phyloP scores from a whole-genome alignment of 495 filamentous ascomycete species.

The Penicillium argentinense region DNA sequence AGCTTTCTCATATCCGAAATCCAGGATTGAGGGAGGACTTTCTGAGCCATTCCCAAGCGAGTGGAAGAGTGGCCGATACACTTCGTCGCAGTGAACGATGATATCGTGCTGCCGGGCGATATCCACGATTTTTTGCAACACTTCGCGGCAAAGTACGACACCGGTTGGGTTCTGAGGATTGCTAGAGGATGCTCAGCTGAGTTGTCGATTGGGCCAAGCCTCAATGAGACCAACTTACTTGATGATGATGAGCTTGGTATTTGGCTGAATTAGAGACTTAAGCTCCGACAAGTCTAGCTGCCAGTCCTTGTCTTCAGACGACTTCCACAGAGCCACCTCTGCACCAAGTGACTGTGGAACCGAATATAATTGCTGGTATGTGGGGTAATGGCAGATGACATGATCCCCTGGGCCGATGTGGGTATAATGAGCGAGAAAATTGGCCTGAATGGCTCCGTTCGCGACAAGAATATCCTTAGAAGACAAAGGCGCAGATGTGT shows the following conservation, averaged over 20 bases:
- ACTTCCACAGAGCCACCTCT: slow-evolving; percentile 75
- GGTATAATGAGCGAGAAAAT: slow-evolving; percentile 73
- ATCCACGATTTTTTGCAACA: slow-evolving; percentile 60
- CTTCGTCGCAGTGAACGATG: slow-evolving; percentile 75
- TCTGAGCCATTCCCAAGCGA: slow-evolving; percentile 48
- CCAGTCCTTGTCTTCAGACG: slow-evolving; percentile 62
- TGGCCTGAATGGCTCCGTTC: slow-evolving; percentile 79
- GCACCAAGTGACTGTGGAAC: slow-evolving; percentile 77
- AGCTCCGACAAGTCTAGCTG: slow-evolving; percentile 65
- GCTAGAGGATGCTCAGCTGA: slow-evolving; percentile 23
- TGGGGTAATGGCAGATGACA: slow-evolving; percentile 85
- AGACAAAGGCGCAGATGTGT: slow-evolving; percentile 44
- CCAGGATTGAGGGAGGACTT: slow-evolving; percentile 65
- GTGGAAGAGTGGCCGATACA: slow-evolving; percentile 86
- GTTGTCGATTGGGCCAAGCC: no score
- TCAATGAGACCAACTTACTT: no score
- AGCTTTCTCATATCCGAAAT: slow-evolving; percentile 65
- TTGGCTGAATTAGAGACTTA: slow-evolving; percentile 61
- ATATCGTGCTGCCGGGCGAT: slow-evolving; percentile 62
- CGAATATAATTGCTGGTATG: slow-evolving; percentile 83
- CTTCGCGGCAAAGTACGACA: slow-evolving; percentile 58
- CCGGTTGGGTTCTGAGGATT: slow-evolving; percentile 92
- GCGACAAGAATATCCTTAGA: slow-evolving; percentile 70
- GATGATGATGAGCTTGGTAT: slow-evolving; percentile 71
- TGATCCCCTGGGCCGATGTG: slow-evolving; percentile 77